Base-by-base conservation (phyloP, 257 asterid species). In the Lavandula angustifolia region DNA sequence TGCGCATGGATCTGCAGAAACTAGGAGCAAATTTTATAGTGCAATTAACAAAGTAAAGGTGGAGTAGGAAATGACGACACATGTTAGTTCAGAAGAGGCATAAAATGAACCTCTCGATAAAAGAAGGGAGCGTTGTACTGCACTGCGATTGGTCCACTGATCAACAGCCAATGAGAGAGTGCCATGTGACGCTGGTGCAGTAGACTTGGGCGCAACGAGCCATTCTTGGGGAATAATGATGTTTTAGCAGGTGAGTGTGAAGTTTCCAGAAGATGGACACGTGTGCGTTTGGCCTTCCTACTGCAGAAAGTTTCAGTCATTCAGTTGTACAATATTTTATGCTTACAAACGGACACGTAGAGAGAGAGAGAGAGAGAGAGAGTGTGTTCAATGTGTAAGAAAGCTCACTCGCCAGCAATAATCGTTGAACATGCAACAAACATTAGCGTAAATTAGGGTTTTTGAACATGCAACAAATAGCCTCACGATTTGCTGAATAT, bases 231-330 rank as follows among this genome's bases (percentile, higher is more conserved):
- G 76, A 65, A 73, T 54, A 54, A 57, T 72, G 54, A 71, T 66
- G 66, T 46, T 67, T 54, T 62, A 13, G 54, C 35, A 52, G 54
- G 32, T 37, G 32, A 52, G 51, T 61, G 72, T 71, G 63, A 72
- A 64, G 58, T 54, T 77, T 72, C 78, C 68, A 73, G 82, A 77
- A 77, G 49, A 40, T 51, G 73, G 76, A 73, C 82, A 68, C 78
- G 81, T 57, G 78, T 77, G 37, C 12, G 66, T 14, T 64, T 66
- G 33, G 16, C 47, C 35, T 68, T 61, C 70, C 67, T 48, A 48
- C 27, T 51, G 44, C 55, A 67, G 70, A 67, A 73, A 61, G 70
- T n/a, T 66, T 66, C 73, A 22, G 46, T 33, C 37, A 62, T 60
- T 44, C 69, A 47, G 55, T 41, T 55, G 13, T 4, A 49, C n/a